A percentile compares a stretch with the other conserved stretches of the same genome.
Evolutionary conservation across 164 flowering plant genomes (phyloP).

Genomic region (Stephania cephalantha): DNA sequence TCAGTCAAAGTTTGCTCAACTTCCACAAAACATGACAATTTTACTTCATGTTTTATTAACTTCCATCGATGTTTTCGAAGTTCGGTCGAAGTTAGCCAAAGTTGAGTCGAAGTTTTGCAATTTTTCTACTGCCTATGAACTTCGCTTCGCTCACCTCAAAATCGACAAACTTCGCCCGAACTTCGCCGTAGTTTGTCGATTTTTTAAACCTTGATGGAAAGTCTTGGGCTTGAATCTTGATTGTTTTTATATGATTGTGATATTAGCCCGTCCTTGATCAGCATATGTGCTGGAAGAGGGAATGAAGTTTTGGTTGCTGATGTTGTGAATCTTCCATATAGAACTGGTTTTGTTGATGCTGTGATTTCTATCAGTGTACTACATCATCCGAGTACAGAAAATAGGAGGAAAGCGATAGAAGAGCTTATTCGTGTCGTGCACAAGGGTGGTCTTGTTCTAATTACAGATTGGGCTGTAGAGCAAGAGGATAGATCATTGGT

Average conservation of each 20-base stretch:
- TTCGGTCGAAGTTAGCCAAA: too few relatives aligned
- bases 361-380: constrained; percentile 94
- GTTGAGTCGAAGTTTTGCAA: too few relatives aligned
- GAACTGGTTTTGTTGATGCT: constrained; percentile 79
- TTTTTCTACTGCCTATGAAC: too few relatives aligned
- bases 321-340: constrained; percentile 87
- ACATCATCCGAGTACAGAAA: constrained; percentile 87
- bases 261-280: constrained; percentile 70
- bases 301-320: constrained; percentile 91
- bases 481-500: constrained; percentile 74
- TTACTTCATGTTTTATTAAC: too few relatives aligned
- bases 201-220: too few relatives aligned
- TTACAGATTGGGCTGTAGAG: constrained; percentile 96
- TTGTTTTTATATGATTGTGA: constrained; percentile 85
- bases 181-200: too few relatives aligned
- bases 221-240: constrained; percentile 67
- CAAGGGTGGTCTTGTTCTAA: constrained; percentile 79
- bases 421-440: constrained; percentile 75
- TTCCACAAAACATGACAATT: too few relatives aligned
- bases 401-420: constrained; percentile 67
- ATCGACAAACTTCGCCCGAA: too few relatives aligned
- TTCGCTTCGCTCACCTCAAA: too few relatives aligned
- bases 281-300: constrained; percentile 72
- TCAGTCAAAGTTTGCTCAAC: too few relatives aligned
- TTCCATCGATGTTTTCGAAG: too few relatives aligned